Evolutionary conservation across 164 flowering plant genomes (phyloP), one percentile per base, ranked within the genome.

Genomic region (Umbilicus rupestris): DNA sequence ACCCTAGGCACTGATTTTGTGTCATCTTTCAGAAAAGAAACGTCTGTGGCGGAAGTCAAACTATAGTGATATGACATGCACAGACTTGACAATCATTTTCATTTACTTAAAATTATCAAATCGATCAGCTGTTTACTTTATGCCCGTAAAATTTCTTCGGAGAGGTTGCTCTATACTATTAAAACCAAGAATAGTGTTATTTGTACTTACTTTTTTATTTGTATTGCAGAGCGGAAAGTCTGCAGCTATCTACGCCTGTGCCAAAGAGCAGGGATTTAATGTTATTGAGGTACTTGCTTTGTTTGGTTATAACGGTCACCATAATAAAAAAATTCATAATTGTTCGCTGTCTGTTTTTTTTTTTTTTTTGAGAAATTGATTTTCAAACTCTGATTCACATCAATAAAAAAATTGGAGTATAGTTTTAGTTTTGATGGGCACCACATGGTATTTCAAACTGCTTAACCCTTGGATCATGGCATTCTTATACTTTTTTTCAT

Each of bases 211-310:
- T 5, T 16, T 26, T 17, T 59, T n/a, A n/a, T 20, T 20, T 24
- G 0, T 71, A n/a, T 60, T 65, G 65, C 87, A 94, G 99, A 80
- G 97, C 82, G 97, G 97, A 63, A 95, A 95, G 73, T 90, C 99
- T 71, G 96, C 99, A 63, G 94, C 99, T 70, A 78, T 95, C 63
- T 85, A 92, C 83, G 96, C 97, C 30, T 95, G 99, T 78, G 99
- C 99, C 7, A 79, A 78, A 74, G 99, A 95, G 74, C 87, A 89
- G 77, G 97, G 97, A 0, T 95, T 92, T 78, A 74, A 85, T 75
- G 82, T 95, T 69, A 81, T 92, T 66, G 99, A 95, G 97, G 99
- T 95, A 79, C 9, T n/a, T n/a, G n/a, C n/a, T n/a, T n/a, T n/a
- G n/a, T n/a, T n/a, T n/a, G n/a, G n/a, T n/a, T n/a, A n/a, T n/a